A percentile compares a stretch with the other conserved stretches of the same genome.
These are phyloP conservation scores for Phlebopus sp. DNA, from an alignment of 1,284 basidiomycete genomes.

Conservation along the genomic window DNA sequence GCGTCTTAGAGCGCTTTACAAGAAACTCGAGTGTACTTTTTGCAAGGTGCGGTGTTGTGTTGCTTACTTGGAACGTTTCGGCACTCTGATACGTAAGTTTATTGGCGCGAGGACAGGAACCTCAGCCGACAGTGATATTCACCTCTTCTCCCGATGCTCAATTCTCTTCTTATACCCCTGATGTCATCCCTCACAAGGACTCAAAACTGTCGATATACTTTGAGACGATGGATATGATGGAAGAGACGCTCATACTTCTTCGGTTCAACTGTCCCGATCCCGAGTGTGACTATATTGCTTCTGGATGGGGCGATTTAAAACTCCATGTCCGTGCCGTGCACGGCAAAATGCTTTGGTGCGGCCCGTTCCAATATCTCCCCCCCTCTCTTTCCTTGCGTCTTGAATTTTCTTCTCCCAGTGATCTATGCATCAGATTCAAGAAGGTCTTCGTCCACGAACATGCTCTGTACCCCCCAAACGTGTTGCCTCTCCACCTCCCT, in stretches of 20 bases:
- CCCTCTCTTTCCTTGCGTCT: background rate
- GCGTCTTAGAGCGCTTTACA: constrained; percentile 91
- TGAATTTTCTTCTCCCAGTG: constrained; percentile 45
- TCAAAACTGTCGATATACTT: constrained; percentile 80
- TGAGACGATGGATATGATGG: constrained; percentile 93
- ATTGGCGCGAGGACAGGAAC: constrained; percentile 47
- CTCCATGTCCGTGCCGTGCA: constrained; percentile 77
- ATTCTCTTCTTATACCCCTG: constrained; percentile 62
- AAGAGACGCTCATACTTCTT: constrained; percentile 88
- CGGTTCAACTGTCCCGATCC: constrained; percentile 85
- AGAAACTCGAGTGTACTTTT: constrained; percentile 91
- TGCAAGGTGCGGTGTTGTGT: constrained; percentile 73
- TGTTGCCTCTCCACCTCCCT: constrained; percentile 78
- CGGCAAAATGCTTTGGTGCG: constrained; percentile 79
- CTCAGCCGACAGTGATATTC: constrained; percentile 81
- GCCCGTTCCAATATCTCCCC: constrained; percentile 5
- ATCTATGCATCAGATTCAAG: constrained; percentile 86
- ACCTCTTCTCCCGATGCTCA: constrained; percentile 65
- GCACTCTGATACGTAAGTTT: constrained; percentile 1
- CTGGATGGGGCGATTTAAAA: constrained; percentile 89
- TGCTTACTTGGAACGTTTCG: background rate
- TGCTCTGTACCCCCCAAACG: constrained; percentile 70
- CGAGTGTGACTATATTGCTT: constrained; percentile 80
- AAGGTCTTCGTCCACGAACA: constrained; percentile 98
- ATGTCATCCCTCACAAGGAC: constrained; percentile 67